Conservation (phyloP, 1,139 yeast species). For the Diutina neorugosa region DNA sequence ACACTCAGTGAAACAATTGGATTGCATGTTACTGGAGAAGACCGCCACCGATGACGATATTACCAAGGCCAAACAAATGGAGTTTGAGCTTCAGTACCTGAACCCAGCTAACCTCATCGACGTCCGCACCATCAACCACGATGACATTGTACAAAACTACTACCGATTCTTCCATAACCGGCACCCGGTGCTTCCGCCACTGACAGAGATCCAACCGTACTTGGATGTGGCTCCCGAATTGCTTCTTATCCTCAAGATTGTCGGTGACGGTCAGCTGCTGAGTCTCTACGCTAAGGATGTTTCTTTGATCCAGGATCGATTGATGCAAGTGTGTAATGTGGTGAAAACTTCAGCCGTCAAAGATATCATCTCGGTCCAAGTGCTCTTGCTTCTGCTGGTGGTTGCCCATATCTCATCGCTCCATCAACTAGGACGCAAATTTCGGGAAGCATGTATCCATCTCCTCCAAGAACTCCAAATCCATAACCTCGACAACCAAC, state of each 20-base stretch:
- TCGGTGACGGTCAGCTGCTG: slow-evolving; percentile 32
- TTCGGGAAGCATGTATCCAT: slow-evolving; percentile 27
- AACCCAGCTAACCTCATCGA: slow-evolving; percentile 5
- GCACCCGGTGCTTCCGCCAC: slow-evolving; percentile 35
- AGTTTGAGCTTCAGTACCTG: slow-evolving; percentile 5
- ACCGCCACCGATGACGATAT: neutral
- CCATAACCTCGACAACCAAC: slow-evolving; percentile 18
- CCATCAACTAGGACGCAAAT: slow-evolving; percentile 26
- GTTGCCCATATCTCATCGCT: slow-evolving; percentile 35
- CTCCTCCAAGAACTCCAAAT: slow-evolving; percentile 22
- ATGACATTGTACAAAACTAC: slow-evolving; percentile 20
- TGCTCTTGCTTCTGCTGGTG: slow-evolving; percentile 23
- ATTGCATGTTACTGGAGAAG: neutral
- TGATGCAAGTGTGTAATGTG: slow-evolving; percentile 21
- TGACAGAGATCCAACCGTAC: slow-evolving; percentile 18
- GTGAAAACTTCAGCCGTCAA: slow-evolving; percentile 13
- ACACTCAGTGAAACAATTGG: neutral
- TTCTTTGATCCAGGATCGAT: slow-evolving; percentile 19
- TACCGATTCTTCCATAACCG: slow-evolving; percentile 25
- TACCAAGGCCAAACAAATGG: slow-evolving; percentile 4
- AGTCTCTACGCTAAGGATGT: slow-evolving; percentile 21
- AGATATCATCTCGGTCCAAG: slow-evolving; percentile 31
- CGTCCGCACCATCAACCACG: slow-evolving; percentile 7
- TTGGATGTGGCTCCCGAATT: slow-evolving; percentile 22
- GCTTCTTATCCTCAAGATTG: slow-evolving; percentile 30